Evolutionary conservation across 2,329 filamentous ascomycete species (phyloP).

Genomic region (Hymenotorrendiella dingleyae): DNA sequence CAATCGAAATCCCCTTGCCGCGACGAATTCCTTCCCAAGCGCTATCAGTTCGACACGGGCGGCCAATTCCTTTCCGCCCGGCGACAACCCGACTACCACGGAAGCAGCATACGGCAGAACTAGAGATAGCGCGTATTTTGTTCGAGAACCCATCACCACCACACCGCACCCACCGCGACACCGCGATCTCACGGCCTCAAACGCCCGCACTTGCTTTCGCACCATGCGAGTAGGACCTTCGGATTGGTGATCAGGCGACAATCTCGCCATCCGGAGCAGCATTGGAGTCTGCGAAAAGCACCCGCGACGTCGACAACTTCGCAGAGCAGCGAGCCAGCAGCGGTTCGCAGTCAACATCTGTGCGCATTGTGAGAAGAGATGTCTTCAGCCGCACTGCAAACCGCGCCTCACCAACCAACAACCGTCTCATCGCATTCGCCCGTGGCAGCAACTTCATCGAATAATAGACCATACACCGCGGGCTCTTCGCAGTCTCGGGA

Average conservation of each 20-base stretch:
- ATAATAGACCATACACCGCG: constrained; percentile 47
- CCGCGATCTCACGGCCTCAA: background rate
- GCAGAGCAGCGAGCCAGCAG: background rate
- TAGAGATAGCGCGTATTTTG: too few species aligned
- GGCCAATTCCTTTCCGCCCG: too few species aligned
- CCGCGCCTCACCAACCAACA: constrained; percentile 48
- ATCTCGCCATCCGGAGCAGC: constrained; percentile 22
- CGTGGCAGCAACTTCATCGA: constrained; percentile 38
- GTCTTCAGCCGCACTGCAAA: constrained; percentile 60
- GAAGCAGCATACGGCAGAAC: too few species aligned
- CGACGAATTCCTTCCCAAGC: too few species aligned
- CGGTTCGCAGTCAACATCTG: too few species aligned
- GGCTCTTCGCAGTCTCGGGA: constrained; percentile 49
- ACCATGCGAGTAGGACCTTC: constrained; percentile 40
- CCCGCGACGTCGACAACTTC: constrained; percentile 1
- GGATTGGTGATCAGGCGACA: constrained; percentile 35
- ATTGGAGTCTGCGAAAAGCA: constrained; percentile 11
- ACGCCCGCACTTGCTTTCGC: constrained; percentile 25
- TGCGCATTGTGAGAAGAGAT: constrained; percentile 38
- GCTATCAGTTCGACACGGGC: too few species aligned
- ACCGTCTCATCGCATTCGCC: constrained; percentile 42
- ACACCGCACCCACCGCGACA: background rate
- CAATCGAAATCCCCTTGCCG: too few species aligned
- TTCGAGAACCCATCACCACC: background rate
- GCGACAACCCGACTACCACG: too few species aligned